Evolutionary conservation across 1,139 yeast species (phyloP), one percentile per base, ranked within the genome.

Genomic region (Candida freyschussii): DNA sequence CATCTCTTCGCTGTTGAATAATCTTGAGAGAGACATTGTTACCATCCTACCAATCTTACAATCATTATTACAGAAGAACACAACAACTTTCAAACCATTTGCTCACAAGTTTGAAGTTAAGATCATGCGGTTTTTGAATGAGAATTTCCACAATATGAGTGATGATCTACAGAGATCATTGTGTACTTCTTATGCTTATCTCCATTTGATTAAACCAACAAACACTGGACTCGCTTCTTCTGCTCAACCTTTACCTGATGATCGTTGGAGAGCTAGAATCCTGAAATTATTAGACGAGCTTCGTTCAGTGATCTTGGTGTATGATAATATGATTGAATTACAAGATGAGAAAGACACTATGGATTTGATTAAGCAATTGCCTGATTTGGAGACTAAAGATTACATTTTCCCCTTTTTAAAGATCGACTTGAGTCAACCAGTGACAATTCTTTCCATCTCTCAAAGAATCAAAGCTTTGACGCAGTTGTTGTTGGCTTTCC

Each of bases 11-110:
- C 65, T 80, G 43, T 53, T 84, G 36, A 53, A 50, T 4, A 47
- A 64, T 27, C 46, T 62, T 10, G 55, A 57, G 22, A 51, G 47
- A 24, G 56, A 57, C 36, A 52, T 77, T 16, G 47, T 45, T 24
- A 52, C 67, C 18, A 54, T 71, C 18, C 54, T 80, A 17, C 67
- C 66, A 3, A 67, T 81, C 1, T 59, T 84, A 41, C 63, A 63
- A 36, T 61, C 57, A 14, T 55, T 81, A 13, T 60, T 82, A 30
- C 58, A 60, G 26, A 65, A 69, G 40, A 84, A 83, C 53, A 73
- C 94, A 1, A 83, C 93, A 5, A 81, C 95, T 3, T 83, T 85
- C 53, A 72, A 91, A 55, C 95, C 95, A 8, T 78, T 69, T 59
- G 81, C 79, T 9, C 70, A 73, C 42, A 78, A 78, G 48, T 70